Evolutionary conservation across 176 grass and related monocot genomes (phyloP).

Genomic region (Musa schizocarpa): DNA sequence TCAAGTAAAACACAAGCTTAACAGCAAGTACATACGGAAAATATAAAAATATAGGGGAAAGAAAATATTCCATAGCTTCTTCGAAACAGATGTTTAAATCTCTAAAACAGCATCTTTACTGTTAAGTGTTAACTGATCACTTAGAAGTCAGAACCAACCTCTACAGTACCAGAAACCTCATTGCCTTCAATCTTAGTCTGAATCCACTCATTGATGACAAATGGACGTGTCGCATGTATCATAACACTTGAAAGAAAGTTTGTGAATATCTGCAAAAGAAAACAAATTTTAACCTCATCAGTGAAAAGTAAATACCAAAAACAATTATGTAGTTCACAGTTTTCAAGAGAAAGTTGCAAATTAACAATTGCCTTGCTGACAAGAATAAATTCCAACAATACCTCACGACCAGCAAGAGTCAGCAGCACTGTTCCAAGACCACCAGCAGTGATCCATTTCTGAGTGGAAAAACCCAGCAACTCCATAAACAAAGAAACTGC

Average conservation of each 20-base stretch:
- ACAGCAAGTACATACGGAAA: background rate
- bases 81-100: background rate
- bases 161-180: slow-evolving; percentile 87
- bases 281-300: slow-evolving; percentile 5
- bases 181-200: slow-evolving; percentile 86
- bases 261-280: slow-evolving; percentile 68
- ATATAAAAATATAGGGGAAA: background rate
- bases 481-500: slow-evolving; percentile 88
- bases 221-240: slow-evolving; percentile 94
- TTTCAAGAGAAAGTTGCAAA: background rate
- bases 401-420: slow-evolving; percentile 95
- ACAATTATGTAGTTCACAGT: background rate
- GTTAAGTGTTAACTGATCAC: no score
- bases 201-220: slow-evolving; percentile 94
- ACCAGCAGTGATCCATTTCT: slow-evolving; percentile 93
- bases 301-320: background rate
- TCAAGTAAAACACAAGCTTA: background rate
- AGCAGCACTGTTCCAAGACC: slow-evolving; percentile 96
- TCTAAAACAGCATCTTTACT: no score
- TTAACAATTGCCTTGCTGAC: background rate
- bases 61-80: background rate
- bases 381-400: slow-evolving; percentile 28
- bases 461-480: slow-evolving; percentile 93
- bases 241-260: slow-evolving; percentile 97
- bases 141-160: slow-evolving; percentile 39